Evolutionary conservation across 352 stramenopile genomes (phyloP).

Genomic region (Phytophthora fragariaefolia): DNA sequence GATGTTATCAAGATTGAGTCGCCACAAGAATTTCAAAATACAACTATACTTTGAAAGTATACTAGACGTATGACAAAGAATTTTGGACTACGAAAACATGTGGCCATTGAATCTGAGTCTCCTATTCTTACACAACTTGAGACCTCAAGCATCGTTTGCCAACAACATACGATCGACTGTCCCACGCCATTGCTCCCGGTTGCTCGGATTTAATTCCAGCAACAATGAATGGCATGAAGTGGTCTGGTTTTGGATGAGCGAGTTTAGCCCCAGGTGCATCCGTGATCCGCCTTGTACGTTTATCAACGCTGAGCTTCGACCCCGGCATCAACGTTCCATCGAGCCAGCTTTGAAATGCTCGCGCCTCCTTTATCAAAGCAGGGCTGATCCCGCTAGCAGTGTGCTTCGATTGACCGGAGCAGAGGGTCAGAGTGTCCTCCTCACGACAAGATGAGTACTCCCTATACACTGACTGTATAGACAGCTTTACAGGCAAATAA

Average conservation of each 20-base stretch:
- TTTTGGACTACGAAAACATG: no score
- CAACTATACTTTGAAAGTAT: no score
- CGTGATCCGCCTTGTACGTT: not conserved
- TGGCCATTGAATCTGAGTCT: no score
- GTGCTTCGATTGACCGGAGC: slow-evolving; percentile 49
- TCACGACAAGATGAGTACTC: slow-evolving; percentile 52
- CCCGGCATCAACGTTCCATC: slow-evolving; percentile 20
- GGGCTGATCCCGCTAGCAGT: slow-evolving; percentile 1
- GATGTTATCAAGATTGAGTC: not conserved
- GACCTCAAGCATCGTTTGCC: not conserved
- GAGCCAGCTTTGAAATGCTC: slow-evolving; percentile 35
- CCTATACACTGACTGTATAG: no score
- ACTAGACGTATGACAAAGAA: no score
- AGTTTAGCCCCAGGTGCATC: not conserved
- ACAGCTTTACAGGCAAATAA: no score
- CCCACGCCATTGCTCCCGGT: not conserved
- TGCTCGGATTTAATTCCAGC: not conserved
- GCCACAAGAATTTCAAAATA: no score
- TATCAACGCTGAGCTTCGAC: not conserved
- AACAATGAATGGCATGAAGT: not conserved
- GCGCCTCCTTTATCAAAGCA: not conserved
- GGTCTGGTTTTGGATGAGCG: not conserved
- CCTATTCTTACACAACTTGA: not conserved
- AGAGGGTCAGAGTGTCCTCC: slow-evolving; percentile 74
- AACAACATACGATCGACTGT: not conserved